A percentile compares a stretch with the other conserved stretches of the same genome.
Conservation (phyloP, 768 basidiomycete species). For the Naganishia randhawae region DNA sequence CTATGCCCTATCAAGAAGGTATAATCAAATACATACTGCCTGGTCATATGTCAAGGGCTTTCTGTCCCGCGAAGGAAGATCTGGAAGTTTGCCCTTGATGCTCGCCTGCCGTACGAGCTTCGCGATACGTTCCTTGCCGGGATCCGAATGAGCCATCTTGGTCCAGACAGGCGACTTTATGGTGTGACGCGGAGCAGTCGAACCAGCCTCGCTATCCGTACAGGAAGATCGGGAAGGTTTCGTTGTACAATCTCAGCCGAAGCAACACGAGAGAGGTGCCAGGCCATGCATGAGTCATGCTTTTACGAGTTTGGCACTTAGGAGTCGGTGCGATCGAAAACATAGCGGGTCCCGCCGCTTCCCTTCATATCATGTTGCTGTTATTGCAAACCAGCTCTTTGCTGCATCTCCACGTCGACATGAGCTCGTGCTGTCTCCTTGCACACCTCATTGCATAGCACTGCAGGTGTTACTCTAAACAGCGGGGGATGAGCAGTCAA, state of each 20-base stretch:
- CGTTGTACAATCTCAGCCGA: too few relatives aligned
- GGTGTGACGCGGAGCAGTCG: not conserved
- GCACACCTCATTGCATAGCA: not conserved
- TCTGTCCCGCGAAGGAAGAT: slow-evolving; percentile 15
- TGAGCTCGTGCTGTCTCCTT: too few relatives aligned
- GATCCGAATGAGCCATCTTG: slow-evolving; percentile 2
- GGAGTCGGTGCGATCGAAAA: not conserved
- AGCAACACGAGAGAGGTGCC: not conserved
- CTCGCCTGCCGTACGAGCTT: slow-evolving; percentile 1
- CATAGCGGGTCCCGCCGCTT: not conserved
- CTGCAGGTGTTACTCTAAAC: too few relatives aligned
- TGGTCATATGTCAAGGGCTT: slow-evolving; percentile 14
- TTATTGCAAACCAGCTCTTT: too few relatives aligned
- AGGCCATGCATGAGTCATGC: not conserved
- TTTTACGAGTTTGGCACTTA: not conserved
- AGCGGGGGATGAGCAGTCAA: not conserved
- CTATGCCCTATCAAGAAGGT: too few relatives aligned
- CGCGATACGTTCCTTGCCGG: slow-evolving; percentile 2
- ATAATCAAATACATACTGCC: not conserved
- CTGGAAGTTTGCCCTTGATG: slow-evolving; percentile 14
- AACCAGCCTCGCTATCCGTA: not conserved
- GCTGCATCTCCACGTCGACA: too few relatives aligned
- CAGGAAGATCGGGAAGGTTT: not conserved
- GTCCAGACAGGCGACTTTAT: not conserved
- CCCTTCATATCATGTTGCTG: too few relatives aligned